phyloP scores from a whole-genome alignment of 768 basidiomycete genomes.

The Boletus huronensis region DNA sequence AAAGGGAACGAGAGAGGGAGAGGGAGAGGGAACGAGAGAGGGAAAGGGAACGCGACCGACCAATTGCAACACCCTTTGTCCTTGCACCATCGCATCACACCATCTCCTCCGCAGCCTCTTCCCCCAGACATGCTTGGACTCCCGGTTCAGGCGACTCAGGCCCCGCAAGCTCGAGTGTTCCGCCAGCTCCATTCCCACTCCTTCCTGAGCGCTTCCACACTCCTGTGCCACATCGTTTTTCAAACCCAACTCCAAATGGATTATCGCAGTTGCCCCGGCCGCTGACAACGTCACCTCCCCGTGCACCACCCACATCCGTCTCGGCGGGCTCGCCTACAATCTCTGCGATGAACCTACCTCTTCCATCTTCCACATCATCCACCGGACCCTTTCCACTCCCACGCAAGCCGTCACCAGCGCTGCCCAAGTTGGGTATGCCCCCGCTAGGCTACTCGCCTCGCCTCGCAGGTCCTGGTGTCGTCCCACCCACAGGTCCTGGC shows the following conservation, averaged over 20 bases:
- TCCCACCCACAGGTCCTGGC: slow-evolving; percentile 27
- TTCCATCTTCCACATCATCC: slow-evolving; percentile 16
- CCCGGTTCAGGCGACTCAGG: slow-evolving; percentile 24
- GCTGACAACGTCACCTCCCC: slow-evolving; percentile 39
- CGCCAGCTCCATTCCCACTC: slow-evolving; percentile 26
- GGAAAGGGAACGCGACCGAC: slow-evolving; percentile 45
- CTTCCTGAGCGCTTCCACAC: slow-evolving; percentile 28
- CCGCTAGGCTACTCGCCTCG: slow-evolving; percentile 28
- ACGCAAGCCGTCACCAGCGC: slow-evolving; percentile 26
- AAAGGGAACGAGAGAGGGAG: slow-evolving; percentile 19
- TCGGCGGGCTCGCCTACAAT: slow-evolving; percentile 19
- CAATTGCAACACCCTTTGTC: slow-evolving; percentile 51
- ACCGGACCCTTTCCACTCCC: slow-evolving; percentile 18
- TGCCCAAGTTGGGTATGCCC: slow-evolving; percentile 29
- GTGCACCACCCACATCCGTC: slow-evolving; percentile 24
- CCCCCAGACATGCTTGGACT: slow-evolving; percentile 42
- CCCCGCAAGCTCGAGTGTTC: slow-evolving; percentile 29
- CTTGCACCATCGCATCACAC: slow-evolving; percentile 45
- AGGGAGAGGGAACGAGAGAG: slow-evolving; percentile 25
- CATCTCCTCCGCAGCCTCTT: slow-evolving; percentile 35
- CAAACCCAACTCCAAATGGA: slow-evolving; percentile 24
- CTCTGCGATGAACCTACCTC: slow-evolving; percentile 13
- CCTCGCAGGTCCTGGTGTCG: slow-evolving; percentile 30
- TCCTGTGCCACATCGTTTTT: slow-evolving; percentile 28
- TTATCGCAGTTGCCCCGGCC: slow-evolving; percentile 20